Conservation (phyloP, 495 filamentous ascomycete genomes). For the Cetradonia linearis region DNA sequence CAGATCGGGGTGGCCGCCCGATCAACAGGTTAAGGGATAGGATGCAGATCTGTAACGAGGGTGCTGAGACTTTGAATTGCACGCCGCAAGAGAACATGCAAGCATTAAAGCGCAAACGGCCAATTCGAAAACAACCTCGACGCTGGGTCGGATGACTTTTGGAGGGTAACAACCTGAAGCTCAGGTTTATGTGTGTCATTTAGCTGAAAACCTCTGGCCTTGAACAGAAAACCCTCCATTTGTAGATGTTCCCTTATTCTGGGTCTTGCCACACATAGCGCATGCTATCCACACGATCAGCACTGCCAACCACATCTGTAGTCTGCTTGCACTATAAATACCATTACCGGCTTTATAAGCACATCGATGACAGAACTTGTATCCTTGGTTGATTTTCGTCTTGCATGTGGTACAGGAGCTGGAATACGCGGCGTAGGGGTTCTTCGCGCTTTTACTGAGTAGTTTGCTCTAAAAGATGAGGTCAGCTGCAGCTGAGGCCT, state of each 20-base stretch:
- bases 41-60: no score
- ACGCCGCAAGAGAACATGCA: no score
- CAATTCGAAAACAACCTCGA: background rate
- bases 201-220: conserved; percentile 56
- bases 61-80: no score
- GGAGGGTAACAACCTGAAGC: background rate
- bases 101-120: no score
- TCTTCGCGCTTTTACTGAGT: conserved; percentile 55
- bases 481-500: conserved; percentile 3
- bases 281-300: conserved; percentile 39
- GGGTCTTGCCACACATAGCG: conserved; percentile 54
- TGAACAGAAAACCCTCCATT: conserved; percentile 45
- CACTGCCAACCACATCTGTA: conserved; percentile 21
- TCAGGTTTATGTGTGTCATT: conserved; percentile 33
- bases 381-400: conserved; percentile 53
- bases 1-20: no score
- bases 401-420: conserved; percentile 52
- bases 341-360: conserved; percentile 53
- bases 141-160: background rate
- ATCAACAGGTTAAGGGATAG: no score
- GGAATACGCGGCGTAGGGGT: conserved; percentile 59
- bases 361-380: conserved; percentile 53
- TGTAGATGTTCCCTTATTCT: conserved; percentile 39
- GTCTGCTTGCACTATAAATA: conserved; percentile 26
- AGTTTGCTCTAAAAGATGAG: conserved; percentile 47